Evolutionary conservation across 1,139 yeast genomes (phyloP), one percentile per base, ranked within the genome.

Genomic region (Meyerozyma carpophila): DNA sequence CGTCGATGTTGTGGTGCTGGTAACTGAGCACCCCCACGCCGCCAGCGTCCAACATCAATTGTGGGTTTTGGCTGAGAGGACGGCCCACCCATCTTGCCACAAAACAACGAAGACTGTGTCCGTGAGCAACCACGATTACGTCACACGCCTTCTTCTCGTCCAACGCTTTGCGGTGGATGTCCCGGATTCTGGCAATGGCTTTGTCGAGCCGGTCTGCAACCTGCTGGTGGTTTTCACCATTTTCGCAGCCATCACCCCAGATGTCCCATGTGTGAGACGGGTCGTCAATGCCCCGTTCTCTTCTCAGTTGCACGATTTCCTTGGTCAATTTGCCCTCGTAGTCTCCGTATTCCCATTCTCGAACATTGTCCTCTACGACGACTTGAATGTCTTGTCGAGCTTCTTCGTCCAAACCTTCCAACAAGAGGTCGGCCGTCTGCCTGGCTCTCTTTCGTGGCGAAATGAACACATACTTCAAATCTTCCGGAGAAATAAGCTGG

Each of bases 291-390:
- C 95, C 96, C 47, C 84, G 73, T 16, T 66, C 59, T 39, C 68
- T 66, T 55, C 97, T 77, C 51, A 79, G 61, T 9, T 69, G 74
- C 37, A 75, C 68, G 59, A 91, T 90, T 53, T 90, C 80, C 11
- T 68, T 63, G 1, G 95, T 85, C 45, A 73, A 63, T 54, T 83
- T 64, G 5, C 98, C 98, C 68, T 91, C 98, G 62, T 91, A 91
- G 56, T 87, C 94, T 53, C 98, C 98, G 58, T 91, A 91, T 53
- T 88, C 94, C 97, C 98, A 91, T 66, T 91, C 98, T 51, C 94
- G 75, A 42, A 89, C 65, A 54, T 84, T 84, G 41, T 85, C 80
- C 50, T 85, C 91, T 16, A 78, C 78, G 39, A 67, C 63, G 36
- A 77, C 56, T 3, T 71, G 66, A 43, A 82, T 70, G 14, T 66